Base-by-base conservation (phyloP, 2,329 filamentous ascomycete genomes). In the Beauveria asiatica region DNA sequence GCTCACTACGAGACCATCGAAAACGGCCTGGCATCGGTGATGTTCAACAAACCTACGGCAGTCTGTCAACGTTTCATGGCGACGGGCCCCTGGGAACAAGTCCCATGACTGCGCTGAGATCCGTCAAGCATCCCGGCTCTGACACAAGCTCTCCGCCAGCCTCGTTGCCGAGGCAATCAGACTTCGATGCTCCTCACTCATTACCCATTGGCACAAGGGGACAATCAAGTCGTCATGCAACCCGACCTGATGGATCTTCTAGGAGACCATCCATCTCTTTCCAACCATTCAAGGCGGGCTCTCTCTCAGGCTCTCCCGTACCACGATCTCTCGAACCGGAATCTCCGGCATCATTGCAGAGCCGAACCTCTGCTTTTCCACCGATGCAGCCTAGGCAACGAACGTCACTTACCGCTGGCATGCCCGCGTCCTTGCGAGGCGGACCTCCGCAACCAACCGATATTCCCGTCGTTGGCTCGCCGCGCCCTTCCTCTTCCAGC, bases 281-380 rank as follows among this genome's bases (percentile, higher is more conserved):
- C 68, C 90, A 95, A 67, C 92, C 93, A 0, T 99, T 99, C 78
- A 99, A 99, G 74, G 90, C 92, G 16, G 93, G 93, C 11, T 95
- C 93, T 1, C 78, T 97, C n/a, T 96, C 92, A 2, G 91, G 89
- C 4, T 97, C 92, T 5, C 93, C 92, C 0, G 71, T 80, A n/a
- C 76, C 76, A 30, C 76, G 80, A 33, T 70, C 76, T 7, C 70
- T 73, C 2, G 81, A 83, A 13, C 70, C 74, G 16, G 82, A 83
- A 53, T 70, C 77, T 1, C 80, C 83, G 16, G 76, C 79, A 37
- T 87, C 84, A 3, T 81, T 83, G 2, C 77, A 79, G 9, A 68
- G 75, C 23, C 77, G 81, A 27, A 73, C 75, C 6, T 79, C 77
- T 3, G 77, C 77, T 4, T 69, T 81, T 21, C 77, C 75, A 60